Evolutionary conservation across 2,329 filamentous ascomycete species (phyloP), one percentile per base, ranked within the genome.

Genomic region (Paramyrothecium roridum): DNA sequence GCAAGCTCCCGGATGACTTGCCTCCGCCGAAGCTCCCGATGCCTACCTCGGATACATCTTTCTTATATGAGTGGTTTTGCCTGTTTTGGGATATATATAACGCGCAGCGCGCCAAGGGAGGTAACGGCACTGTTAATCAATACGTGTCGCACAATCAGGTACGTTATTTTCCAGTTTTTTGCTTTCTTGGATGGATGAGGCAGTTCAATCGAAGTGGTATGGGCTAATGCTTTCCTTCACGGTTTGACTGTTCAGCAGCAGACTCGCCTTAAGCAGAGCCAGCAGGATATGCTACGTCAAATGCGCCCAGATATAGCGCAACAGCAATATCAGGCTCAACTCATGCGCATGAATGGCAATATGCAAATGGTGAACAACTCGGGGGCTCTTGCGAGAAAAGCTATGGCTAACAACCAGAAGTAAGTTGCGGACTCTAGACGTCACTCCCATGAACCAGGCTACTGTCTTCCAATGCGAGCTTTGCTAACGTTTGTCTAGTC

Each of bases 11-110:
- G 1, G 84, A 87, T 55, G 92, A 96, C 67, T 81, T 98, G 43
- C 93, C 93, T 4, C 80, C 84, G 8, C 87, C 91, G 13, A 86
- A 85, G 59, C 78, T 91, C 7, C 85, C 87, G 13, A 81, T 79
- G 68, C 82, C 83, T 50, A 79, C 80, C 57, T 82, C 82, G 54
- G 89, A 88, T 65, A 89, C 84, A 59, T 91, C 90, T 23, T 98
- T 99, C 67, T 80, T 99, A n/a, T 89, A 91, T 63, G 95, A 98
- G 67, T 99, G 95, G 95, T 99, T 96, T 78, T 91, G 88, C 67
- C 83, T 97, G 52, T 99, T 99, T 73, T 98, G 92, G 92, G 95
- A 99, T 67, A 91, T 98, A 64, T 96, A 90, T 73, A 86, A 86
- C 67, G 91, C 91, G 54, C 90, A 93, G 69, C 89, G 91, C 67